Conservation (phyloP, 2,329 filamentous ascomycete genomes). For the Chrysoporthe puriensis region DNA sequence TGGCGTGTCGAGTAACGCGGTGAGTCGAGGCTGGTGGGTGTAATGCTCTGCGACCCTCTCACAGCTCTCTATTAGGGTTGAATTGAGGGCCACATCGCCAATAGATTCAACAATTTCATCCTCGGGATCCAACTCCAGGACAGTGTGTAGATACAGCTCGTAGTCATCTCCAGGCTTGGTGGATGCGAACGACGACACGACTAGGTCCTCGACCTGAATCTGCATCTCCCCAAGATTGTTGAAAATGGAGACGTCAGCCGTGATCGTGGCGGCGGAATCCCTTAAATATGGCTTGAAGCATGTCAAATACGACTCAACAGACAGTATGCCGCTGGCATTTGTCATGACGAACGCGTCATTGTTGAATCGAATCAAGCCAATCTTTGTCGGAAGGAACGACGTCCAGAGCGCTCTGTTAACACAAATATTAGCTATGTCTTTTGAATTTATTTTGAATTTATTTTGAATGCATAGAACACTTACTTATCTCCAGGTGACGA, state of each 20-base stretch:
- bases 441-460: too few relatives aligned
- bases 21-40: neutral
- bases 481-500: conserved; percentile 45
- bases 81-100: neutral
- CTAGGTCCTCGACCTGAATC: conserved; percentile 40
- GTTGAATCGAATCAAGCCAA: conserved; percentile 44
- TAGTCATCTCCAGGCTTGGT: conserved; percentile 38
- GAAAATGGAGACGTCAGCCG: conserved; percentile 42
- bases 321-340: conserved; percentile 28
- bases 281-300: conserved; percentile 32
- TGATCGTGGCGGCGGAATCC: conserved; percentile 37
- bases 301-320: conserved; percentile 40
- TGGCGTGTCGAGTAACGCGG: conserved; percentile 5
- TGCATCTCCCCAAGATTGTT: conserved; percentile 38
- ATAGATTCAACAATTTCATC: conserved; percentile 39
- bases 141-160: conserved; percentile 42
- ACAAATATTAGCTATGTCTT: neutral
- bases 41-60: conserved; percentile 42
- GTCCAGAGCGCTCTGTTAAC: conserved; percentile 45
- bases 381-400: conserved; percentile 44
- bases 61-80: conserved; percentile 40
- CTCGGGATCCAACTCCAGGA: conserved; percentile 45
- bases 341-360: conserved; percentile 12
- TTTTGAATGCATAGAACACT: conserved; percentile 13
- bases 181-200: conserved; percentile 38